Conservation (phyloP, 2,329 filamentous ascomycete genomes). For the Sclerotinia spermophila region DNA sequence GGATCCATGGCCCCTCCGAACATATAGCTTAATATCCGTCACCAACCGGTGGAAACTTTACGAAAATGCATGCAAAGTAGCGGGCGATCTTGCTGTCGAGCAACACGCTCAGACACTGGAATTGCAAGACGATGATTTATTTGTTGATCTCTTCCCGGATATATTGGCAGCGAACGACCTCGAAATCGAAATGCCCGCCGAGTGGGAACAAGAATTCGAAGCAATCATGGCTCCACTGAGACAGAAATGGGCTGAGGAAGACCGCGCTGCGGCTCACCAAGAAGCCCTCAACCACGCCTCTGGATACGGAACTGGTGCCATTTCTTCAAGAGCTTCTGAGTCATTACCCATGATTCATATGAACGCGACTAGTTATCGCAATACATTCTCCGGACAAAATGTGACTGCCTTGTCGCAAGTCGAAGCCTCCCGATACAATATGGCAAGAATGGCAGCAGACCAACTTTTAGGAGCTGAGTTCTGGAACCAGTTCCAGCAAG, state of each 20-base stretch:
- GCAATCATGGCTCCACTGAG: not conserved
- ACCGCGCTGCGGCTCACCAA: not conserved
- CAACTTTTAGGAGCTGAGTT: not conserved
- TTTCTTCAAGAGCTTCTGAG: no score
- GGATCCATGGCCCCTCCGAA: not conserved
- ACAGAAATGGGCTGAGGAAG: not conserved
- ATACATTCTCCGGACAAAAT: not conserved
- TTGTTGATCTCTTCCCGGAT: not conserved
- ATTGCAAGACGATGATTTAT: not conserved
- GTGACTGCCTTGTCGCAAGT: fast-evolving
- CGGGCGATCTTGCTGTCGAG: no score
- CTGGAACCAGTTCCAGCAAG: not conserved
- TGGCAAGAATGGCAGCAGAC: not conserved
- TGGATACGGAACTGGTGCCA: no score
- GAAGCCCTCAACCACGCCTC: not conserved
- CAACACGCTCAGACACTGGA: not conserved
- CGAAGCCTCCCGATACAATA: not conserved
- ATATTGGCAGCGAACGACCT: fast-evolving
- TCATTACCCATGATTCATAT: no score
- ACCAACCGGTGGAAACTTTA: fast-evolving
- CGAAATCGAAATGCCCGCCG: not conserved
- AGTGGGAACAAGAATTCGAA: not conserved
- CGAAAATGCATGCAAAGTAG: not conserved
- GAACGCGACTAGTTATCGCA: no score
- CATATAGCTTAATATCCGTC: fast-evolving